Base-by-base conservation (phyloP, 2,329 filamentous ascomycete species). In the Botrytis pseudocinerea region DNA sequence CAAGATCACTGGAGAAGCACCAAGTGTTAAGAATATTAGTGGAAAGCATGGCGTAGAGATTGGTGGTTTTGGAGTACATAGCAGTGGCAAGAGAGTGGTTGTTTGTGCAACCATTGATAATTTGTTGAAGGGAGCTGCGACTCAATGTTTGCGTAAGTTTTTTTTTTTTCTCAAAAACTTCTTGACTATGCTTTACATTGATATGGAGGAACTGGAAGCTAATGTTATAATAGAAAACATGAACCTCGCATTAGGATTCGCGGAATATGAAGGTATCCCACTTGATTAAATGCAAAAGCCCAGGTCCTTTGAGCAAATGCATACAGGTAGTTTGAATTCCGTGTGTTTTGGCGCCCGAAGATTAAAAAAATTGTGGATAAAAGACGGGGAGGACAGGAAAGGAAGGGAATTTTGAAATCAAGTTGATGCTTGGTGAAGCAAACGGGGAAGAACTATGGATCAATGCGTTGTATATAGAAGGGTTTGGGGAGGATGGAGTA, bases 51-150 rank as follows among this genome's bases (percentile, higher is more conserved):
- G 93, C 35, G 92, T 97, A 6, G 95, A 98, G 84, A 94, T 99
- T 82, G 96, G 96, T 74, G 95, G 93, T 0, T 98, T 98, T 80
- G 94, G 93, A n/a, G 94, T 98, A 57, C 92, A 98, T 84, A 93
- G 89, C 78, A 90, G 89, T 35, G 95, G 95, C 73, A 96, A 94
- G 88, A 88, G 96, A 69, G 95, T 97, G 0, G 95, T 98, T n/a
- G 89, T 98, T 76, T 97, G 95, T 81, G 93, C 92, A 28, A 97
- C 93, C 4, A 97, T 98, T 79, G 95, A 98, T 83, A 97, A 98
- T 83, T 84, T 98, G 77, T 87, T 96, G 78, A 98, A 98, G 89
- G 95, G 95, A 74, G 95, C 95, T 71, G 93, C 93, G 10, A 97
- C 95, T 18, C 95, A 97, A 82, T 97, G 94, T 84, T 84, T 97